Evolutionary conservation across 1,284 basidiomycete genomes (phyloP).

Genomic region (Cryptococcus neoformans): DNA sequence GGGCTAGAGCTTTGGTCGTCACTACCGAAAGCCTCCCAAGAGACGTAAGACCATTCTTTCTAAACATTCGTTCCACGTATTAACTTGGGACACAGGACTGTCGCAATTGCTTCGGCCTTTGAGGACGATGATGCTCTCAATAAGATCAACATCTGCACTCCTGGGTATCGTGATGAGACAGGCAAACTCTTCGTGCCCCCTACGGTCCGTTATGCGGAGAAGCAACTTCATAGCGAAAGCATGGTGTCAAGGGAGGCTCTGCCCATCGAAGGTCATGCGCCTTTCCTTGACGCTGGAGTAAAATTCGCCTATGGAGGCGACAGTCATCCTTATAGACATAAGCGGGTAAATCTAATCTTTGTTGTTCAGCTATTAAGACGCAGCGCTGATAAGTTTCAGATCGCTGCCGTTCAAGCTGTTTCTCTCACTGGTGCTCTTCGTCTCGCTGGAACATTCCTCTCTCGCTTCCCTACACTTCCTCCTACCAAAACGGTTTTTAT

Average conservation of each 20-base stretch:
- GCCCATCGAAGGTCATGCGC: conserved; percentile 41
- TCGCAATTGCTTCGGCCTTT: conserved; percentile 59
- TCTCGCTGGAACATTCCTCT: conserved; percentile 83
- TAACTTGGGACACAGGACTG: conserved; percentile 12
- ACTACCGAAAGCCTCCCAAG: conserved; percentile 26
- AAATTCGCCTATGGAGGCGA: conserved; percentile 51
- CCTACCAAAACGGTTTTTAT: conserved; percentile 28
- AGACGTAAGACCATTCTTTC: conserved; percentile 22
- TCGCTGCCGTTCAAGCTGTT: conserved; percentile 71
- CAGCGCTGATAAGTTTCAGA: conserved; percentile 16
- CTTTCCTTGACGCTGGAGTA: conserved; percentile 39
- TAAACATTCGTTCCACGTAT: not conserved
- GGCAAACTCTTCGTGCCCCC: conserved; percentile 90
- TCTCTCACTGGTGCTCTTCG: conserved; percentile 96
- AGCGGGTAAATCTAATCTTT: conserved; percentile 26
- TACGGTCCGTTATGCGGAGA: conserved; percentile 74
- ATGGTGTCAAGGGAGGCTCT: conserved; percentile 29
- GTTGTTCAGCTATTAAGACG: not conserved
- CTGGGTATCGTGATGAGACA: conserved; percentile 82
- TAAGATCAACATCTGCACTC: conserved; percentile 91
- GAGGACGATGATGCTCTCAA: conserved; percentile 73
- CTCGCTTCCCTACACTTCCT: conserved; percentile 56
- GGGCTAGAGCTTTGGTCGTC: conserved; percentile 35
- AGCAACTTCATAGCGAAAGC: conserved; percentile 29
- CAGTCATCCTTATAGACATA: conserved; percentile 69